Percentiles rank a stretch among this genome's conserved stretches.
These are phyloP conservation scores for Nicotiana paniculata DNA, from an alignment of 257 asterid species.

Conservation along the genomic window DNA sequence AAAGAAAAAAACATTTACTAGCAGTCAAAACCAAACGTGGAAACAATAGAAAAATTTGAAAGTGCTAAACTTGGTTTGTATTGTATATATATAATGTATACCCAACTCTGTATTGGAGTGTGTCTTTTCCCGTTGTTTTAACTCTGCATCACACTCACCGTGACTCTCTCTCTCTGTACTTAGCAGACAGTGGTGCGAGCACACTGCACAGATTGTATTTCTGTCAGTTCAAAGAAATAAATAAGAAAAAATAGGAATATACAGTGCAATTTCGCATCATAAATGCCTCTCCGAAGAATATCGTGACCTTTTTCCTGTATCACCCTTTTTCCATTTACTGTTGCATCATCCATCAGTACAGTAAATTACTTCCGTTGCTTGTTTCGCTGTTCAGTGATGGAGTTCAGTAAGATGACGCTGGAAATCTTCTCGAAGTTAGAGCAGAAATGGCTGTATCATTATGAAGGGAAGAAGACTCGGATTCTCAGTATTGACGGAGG, in stretches of 20 bases:
- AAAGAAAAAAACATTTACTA: background rate
- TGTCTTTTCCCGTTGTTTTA: background rate
- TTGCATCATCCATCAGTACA: background rate
- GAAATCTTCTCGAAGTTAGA: constrained; percentile 89
- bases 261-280: constrained; percentile 17
- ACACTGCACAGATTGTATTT: background rate
- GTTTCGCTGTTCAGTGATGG: constrained; percentile 32
- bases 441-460: constrained; percentile 86
- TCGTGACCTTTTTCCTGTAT: constrained; percentile 49
- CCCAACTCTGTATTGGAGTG: background rate
- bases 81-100: background rate
- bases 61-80: background rate
- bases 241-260: background rate
- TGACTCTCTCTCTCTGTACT: background rate
- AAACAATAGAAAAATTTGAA: background rate
- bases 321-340: constrained; percentile 29
- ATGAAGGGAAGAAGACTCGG: constrained; percentile 69
- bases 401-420: constrained; percentile 59
- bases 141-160: background rate
- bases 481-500: constrained; percentile 84
- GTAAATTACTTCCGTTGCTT: background rate
- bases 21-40: background rate
- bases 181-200: background rate
- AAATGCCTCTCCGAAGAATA: constrained; percentile 44
- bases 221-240: background rate